Evolutionary conservation across 495 filamentous ascomycete species (phyloP), one percentile per base, ranked within the genome.

Genomic region (Glarea lozoyensis): DNA sequence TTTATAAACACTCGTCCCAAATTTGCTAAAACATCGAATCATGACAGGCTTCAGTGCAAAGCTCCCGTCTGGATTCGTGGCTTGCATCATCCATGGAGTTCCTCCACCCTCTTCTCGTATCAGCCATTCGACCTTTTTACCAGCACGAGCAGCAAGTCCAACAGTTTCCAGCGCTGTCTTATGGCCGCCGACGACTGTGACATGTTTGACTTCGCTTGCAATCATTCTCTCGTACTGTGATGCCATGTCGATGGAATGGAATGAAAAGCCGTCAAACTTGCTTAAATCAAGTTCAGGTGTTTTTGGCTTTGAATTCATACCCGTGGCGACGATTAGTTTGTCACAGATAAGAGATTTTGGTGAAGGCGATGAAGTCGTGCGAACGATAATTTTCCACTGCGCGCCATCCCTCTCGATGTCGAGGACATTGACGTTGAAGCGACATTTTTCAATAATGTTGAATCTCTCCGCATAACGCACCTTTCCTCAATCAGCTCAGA

Each of bases 241-340:
- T 2, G 33, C 49, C 4, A 64, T 37, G 13, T 63, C 47, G 9
- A 23, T 38, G n/a, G 52, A 48, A 40, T 65, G 63, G 15, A 65
- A 42, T 10, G 58, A 10, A 7, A 35, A 10, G n/a, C 55, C 54
- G n/a, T 45, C 40, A 10, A 56, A 56, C 0, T 45, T 41, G 0
- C 18, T 42, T 0, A 56, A 50, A 0, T 50, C 53, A 20, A 62
- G 46, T 13, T 60, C 40, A 6, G 65, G 64, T 2, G 61, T 51
- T 30, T 51, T 53, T 0, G 60, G 64, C 17, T 23, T 49, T 0
- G 61, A 62, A 0, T 51, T 59, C 17, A 59, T 30, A 0, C 66
- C 65, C 1, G 58, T 60, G 1, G 65, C 65, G 19, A 68, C 46
- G 12, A 68, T 63, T 9, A 68, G 42, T 11, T 58, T 66, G 24